Conservation (phyloP, 495 filamentous ascomycete genomes). For the Aspergillus sclerotiicarbonarius region DNA sequence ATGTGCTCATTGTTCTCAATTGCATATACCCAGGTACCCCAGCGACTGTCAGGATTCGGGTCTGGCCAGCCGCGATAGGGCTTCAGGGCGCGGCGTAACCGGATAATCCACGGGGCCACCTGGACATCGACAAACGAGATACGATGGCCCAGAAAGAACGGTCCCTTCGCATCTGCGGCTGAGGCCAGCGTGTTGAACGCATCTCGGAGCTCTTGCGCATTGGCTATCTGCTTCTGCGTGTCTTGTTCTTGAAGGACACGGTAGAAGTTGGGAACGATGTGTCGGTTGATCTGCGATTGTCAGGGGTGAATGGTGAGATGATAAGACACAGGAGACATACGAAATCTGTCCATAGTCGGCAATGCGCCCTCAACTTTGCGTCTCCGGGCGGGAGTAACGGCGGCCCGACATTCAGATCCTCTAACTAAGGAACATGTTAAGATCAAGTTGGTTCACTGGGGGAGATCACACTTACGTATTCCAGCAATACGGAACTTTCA, state of each 20-base stretch:
- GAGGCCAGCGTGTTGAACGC: slow-evolving; percentile 72
- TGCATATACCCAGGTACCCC: slow-evolving; percentile 77
- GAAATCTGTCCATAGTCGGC: slow-evolving; percentile 85
- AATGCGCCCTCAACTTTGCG: slow-evolving; percentile 70
- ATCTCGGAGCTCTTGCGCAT: slow-evolving; percentile 63
- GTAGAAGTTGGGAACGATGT: slow-evolving; percentile 82
- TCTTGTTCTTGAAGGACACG: slow-evolving; percentile 71
- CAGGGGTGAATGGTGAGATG: slow-evolving; percentile 9
- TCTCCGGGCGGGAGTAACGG: slow-evolving; percentile 64
- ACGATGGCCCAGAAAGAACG: slow-evolving; percentile 74
- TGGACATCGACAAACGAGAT: slow-evolving; percentile 83
- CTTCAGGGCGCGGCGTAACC: slow-evolving; percentile 69
- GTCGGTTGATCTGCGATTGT: slow-evolving; percentile 67
- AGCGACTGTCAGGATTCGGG: slow-evolving; percentile 65
- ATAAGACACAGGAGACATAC: slow-evolving; percentile 43
- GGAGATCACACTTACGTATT: slow-evolving; percentile 64
- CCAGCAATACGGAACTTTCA: slow-evolving; percentile 83
- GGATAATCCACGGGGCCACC: slow-evolving; percentile 83
- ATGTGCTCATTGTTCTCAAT: slow-evolving; percentile 73
- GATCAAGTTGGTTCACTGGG: neutral
- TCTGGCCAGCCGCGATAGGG: slow-evolving; percentile 81
- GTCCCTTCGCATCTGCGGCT: slow-evolving; percentile 66
- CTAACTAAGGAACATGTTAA: slow-evolving; percentile 52
- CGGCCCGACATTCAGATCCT: slow-evolving; percentile 65
- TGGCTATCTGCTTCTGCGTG: slow-evolving; percentile 57